phyloP scores from a whole-genome alignment of 2,329 filamentous ascomycete genomes.

The Alternaria postmessia region DNA sequence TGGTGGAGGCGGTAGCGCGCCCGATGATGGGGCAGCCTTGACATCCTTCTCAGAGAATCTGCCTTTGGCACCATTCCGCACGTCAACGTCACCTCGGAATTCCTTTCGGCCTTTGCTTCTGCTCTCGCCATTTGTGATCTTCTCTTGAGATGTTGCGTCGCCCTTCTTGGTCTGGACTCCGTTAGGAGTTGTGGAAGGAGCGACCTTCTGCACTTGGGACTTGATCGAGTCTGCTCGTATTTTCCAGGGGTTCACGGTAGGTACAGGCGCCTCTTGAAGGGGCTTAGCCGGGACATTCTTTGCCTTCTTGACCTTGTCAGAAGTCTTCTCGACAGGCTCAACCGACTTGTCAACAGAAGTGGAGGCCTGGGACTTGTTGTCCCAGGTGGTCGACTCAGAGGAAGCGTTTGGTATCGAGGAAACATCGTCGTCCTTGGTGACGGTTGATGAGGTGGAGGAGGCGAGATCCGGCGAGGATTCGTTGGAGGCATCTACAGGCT shows the following conservation, averaged over 20 bases:
- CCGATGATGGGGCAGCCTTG: conserved; percentile 24
- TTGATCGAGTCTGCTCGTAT: conserved; percentile 74
- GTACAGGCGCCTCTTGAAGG: conserved; percentile 81
- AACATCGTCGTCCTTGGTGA: conserved; percentile 67
- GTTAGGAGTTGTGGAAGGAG: conserved; percentile 50
- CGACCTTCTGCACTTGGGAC: conserved; percentile 58
- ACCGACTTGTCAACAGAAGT: conserved; percentile 70
- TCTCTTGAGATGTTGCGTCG: conserved; percentile 32
- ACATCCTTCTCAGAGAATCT: conserved; percentile 40
- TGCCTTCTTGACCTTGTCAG: conserved; percentile 62
- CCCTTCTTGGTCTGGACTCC: conserved; percentile 35
- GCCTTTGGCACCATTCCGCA: conserved; percentile 39
- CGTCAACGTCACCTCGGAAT: conserved; percentile 33
- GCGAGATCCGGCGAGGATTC: conserved; percentile 63
- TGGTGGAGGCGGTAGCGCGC: conserved; percentile 64
- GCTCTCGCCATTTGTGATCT: conserved; percentile 25
- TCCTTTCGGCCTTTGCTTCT: conserved; percentile 40
- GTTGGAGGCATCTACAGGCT: conserved; percentile 33
- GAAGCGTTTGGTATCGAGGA: conserved; percentile 69
- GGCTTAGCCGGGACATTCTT: conserved; percentile 60
- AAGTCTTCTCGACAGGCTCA: conserved; percentile 59
- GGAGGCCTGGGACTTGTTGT: conserved; percentile 69
- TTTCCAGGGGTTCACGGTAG: conserved; percentile 87
- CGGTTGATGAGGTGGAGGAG: conserved; percentile 61
- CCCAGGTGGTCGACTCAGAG: conserved; percentile 72